Conservation (phyloP, 768 basidiomycete species). For the Phaffia tasmanica region DNA sequence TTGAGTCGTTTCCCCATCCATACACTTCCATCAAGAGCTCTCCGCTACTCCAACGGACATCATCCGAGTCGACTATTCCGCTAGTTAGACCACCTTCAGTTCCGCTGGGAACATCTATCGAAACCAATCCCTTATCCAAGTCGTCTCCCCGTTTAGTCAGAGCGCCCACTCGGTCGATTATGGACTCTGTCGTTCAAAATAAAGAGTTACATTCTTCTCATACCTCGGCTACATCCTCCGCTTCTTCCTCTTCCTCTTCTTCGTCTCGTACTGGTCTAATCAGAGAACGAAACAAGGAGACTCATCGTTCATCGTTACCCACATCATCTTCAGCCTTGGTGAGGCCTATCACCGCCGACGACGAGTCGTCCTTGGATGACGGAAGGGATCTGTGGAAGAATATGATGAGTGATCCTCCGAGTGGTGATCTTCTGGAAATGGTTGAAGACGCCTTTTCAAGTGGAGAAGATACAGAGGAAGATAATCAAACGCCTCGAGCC, state of each 20-base stretch:
- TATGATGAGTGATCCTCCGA: constrained; percentile 25
- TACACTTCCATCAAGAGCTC: no score
- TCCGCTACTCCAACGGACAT: no score
- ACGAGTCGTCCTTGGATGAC: not conserved
- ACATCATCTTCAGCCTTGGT: not conserved
- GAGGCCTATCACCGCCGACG: not conserved
- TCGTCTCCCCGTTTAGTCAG: no score
- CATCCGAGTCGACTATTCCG: no score
- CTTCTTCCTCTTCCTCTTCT: not conserved
- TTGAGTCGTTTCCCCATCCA: no score
- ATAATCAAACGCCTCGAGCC: no score
- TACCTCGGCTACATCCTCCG: not conserved
- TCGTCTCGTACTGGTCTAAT: not conserved
- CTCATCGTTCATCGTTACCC: no score
- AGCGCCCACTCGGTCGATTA: not conserved
- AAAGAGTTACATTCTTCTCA: constrained; percentile 17
- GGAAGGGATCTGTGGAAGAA: constrained; percentile 21
- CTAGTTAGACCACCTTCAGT: no score
- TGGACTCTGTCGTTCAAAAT: constrained; percentile 18
- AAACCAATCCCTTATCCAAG: no score
- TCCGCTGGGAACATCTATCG: no score
- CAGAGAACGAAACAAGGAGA: no score
- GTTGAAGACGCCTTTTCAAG: not conserved
- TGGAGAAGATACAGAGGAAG: no score
- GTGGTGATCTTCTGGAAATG: constrained; percentile 11